Evolutionary conservation across 345 rosid genomes (phyloP).

Genomic region (Dimocarpus longan): DNA sequence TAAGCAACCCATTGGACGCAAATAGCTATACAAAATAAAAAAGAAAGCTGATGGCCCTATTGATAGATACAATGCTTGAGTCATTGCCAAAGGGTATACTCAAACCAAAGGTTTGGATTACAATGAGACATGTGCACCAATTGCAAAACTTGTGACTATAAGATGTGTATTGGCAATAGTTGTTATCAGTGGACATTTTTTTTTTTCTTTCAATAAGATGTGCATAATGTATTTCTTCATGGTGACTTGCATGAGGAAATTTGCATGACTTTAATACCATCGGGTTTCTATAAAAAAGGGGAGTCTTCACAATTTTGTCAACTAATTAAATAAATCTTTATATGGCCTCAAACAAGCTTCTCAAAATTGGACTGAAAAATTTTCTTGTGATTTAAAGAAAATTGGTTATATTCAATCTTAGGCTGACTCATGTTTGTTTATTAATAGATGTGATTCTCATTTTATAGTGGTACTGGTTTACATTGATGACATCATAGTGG

Average conservation of each 20-base stretch:
- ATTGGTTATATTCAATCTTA: not conserved
- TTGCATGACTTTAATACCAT: not conserved
- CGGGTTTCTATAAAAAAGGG: not conserved
- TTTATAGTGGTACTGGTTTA: not conserved
- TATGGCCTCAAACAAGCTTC: too few species aligned
- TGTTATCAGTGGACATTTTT: not conserved
- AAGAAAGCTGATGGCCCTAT: not conserved
- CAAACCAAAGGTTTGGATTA: constrained; percentile 1
- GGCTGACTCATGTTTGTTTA: not conserved
- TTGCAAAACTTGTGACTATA: not conserved
- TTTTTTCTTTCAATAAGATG: not conserved
- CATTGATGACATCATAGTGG: not conserved
- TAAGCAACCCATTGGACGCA: not conserved
- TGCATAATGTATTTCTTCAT: too few species aligned
- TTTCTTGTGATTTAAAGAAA: too few species aligned
- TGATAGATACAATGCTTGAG: not conserved
- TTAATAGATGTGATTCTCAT: not conserved
- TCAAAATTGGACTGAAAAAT: too few species aligned
- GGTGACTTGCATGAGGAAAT: not conserved
- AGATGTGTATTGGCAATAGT: not conserved
- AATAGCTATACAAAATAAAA: not conserved
- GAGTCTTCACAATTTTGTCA: not conserved
- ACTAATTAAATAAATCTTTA: not conserved
- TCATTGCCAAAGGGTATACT: not conserved
- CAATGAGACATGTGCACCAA: not conserved